Evolutionary conservation across 2,329 filamentous ascomycete species (phyloP).

Genomic region (Phoma sp.): DNA sequence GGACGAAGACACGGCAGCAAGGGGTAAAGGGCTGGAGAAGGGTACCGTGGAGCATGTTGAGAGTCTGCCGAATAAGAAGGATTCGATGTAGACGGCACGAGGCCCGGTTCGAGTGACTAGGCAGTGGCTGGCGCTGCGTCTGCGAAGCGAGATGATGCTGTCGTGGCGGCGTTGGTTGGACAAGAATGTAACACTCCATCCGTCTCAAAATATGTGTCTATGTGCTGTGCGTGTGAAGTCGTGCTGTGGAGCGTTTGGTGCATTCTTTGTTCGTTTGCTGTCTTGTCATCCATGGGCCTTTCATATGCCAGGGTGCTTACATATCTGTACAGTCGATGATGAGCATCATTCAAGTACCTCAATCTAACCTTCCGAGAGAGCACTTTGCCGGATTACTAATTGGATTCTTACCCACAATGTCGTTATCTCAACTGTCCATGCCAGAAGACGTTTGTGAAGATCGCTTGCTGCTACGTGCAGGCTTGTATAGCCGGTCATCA

Average conservation of each 20-base stretch:
- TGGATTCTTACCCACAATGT: too few species aligned
- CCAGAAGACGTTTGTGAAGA: not conserved
- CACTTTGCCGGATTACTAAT: too few species aligned
- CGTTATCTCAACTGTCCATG: too few species aligned
- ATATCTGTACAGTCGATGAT: too few species aligned
- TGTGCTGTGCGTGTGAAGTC: not conserved
- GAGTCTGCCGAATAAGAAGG: constrained; percentile 8
- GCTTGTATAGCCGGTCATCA: too few species aligned
- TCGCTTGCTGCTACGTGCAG: too few species aligned
- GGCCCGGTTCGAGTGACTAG: constrained; percentile 8
- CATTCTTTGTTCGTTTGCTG: constrained; percentile 9
- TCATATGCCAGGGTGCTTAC: too few species aligned
- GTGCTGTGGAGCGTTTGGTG: too few species aligned
- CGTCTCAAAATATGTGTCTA: constrained; percentile 1
- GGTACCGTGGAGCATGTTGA: constrained; percentile 29
- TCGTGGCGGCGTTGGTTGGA: constrained; percentile 1
- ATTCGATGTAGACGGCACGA: constrained; percentile 1
- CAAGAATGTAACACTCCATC: constrained; percentile 10
- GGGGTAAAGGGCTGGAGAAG: constrained; percentile 25
- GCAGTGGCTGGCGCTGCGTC: not conserved
- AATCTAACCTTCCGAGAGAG: too few species aligned
- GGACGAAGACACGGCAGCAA: constrained; percentile 21
- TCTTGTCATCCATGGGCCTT: too few species aligned
- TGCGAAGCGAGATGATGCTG: not conserved
- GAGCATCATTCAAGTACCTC: too few species aligned